phyloP scores from a whole-genome alignment of 2,329 filamentous ascomycete genomes.

The Phyllosticta citriasiana region DNA sequence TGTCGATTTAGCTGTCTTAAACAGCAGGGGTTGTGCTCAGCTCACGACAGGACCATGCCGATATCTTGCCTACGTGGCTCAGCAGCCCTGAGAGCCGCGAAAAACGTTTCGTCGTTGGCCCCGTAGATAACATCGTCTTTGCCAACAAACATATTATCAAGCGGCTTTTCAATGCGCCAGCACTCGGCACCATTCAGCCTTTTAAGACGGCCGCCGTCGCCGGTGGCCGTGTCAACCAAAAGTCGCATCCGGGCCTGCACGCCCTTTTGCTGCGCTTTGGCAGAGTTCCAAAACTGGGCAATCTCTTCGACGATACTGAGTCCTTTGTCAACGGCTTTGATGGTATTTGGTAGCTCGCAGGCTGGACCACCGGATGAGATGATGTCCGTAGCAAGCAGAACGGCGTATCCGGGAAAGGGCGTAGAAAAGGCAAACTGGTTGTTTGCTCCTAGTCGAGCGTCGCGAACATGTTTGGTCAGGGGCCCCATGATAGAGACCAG shows the following conservation, averaged over 20 bases:
- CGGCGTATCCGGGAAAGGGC: constrained; percentile 53
- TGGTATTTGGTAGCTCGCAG: constrained; percentile 40
- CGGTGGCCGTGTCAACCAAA: constrained; percentile 30
- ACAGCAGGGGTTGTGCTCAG: no score
- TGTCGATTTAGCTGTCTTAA: background rate
- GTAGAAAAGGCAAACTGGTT: constrained; percentile 38
- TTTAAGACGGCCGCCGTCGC: background rate
- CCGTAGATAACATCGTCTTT: constrained; percentile 36
- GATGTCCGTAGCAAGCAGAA: constrained; percentile 56
- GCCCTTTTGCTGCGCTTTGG: constrained; percentile 40
- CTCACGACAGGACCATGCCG: background rate
- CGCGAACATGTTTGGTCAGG: constrained; percentile 19
- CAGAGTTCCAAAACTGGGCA: constrained; percentile 50
- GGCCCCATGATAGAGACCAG: constrained; percentile 26
- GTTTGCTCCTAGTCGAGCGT: constrained; percentile 18
- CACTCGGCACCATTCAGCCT: background rate
- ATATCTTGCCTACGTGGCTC: background rate
- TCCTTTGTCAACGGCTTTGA: constrained; percentile 45
- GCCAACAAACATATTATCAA: background rate
- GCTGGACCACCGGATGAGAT: constrained; percentile 49
- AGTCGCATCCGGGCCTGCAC: constrained; percentile 39
- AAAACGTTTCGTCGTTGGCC: constrained; percentile 9
- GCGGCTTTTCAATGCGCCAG: constrained; percentile 5
- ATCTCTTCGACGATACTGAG: constrained; percentile 47
- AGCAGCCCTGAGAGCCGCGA: background rate